Evolutionary conservation across 768 basidiomycete species (phyloP).

Genomic region (Psilocybe tampanensis): DNA sequence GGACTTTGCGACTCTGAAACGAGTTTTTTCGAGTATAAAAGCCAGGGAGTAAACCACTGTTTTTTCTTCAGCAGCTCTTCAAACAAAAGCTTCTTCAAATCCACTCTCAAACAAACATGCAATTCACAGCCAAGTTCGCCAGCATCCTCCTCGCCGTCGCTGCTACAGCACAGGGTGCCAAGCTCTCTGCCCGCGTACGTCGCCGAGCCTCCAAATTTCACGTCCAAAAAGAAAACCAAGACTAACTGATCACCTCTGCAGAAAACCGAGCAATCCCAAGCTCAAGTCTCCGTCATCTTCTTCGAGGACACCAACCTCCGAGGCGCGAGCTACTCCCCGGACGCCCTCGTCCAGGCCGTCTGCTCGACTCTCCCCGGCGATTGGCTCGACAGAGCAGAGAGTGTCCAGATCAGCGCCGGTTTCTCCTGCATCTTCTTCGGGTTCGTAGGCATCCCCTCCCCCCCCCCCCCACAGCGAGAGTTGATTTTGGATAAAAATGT

Average conservation of each 20-base stretch:
- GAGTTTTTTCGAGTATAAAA: background rate
- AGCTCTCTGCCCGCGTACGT: background rate
- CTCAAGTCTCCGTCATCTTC: background rate
- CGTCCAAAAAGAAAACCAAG: no score
- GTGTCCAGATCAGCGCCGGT: background rate
- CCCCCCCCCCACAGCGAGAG: no score
- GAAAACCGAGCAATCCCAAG: background rate
- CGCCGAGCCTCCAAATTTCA: background rate
- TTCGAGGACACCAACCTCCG: background rate
- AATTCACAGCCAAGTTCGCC: background rate
- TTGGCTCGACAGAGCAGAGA: background rate
- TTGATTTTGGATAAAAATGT: no score
- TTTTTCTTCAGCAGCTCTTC: background rate
- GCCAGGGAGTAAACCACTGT: background rate
- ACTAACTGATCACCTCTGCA: no score
- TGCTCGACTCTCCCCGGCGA: background rate
- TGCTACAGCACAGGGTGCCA: background rate
- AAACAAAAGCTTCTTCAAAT: background rate
- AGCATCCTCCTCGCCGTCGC: background rate
- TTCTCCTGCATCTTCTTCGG: background rate
- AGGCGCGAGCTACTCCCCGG: background rate
- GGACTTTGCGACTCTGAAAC: no score
- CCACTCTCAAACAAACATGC: background rate
- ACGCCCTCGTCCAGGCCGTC: background rate
- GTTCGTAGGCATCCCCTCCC: background rate